Evolutionary conservation across 148 eudicot species (phyloP), one percentile per base, ranked within the genome.

Genomic region (Polygonum maritimum): DNA sequence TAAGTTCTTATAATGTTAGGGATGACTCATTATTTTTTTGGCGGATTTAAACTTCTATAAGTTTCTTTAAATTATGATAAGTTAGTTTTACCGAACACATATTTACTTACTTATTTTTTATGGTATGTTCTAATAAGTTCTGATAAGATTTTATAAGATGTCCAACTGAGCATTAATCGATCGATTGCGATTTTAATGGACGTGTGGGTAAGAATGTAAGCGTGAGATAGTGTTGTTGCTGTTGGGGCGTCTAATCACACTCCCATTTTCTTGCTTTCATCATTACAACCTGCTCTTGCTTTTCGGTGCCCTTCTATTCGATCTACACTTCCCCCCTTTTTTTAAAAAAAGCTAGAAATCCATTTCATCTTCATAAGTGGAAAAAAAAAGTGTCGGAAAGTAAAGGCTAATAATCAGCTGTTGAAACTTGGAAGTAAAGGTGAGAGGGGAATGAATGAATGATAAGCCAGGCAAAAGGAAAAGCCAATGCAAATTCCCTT

Each of bases 211-310:
- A 21, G 63, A 71, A 4, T 65, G 71, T 36, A 65, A 65, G 71
- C 71, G 71, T 65, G 78, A 75, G 74, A 22, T 84, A 71, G 89
- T 79, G 90, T 89, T 14, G 71, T 67, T 67, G 71, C 71, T 35
- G 93, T 90, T 92, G 91, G 87, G 82, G 69, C 79, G 91, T 93
- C 93, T 84, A 88, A 93, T 93, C 92, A 76, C 69, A 0, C 48
- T 70, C 45, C 45, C 11, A 58, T 79, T 81, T 86, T 78, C 83
- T 82, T 79, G 81, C 87, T 85, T 85, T 85, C 82, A 87, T 89
- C 78, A 89, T 89, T 75, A 85, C 84, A 71, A 40, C 75, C 75
- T 81, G 80, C 81, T 71, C 73, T 11, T 82, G 92, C 98, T 93
- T 93, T 93, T 93, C 94, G 96, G 96, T 93, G 91, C 80, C 86